Evolutionary conservation across 2,329 filamentous ascomycete species (phyloP), one percentile per base, ranked within the genome.

Genomic region (Nothophaeocryptopus gaeumannii): DNA sequence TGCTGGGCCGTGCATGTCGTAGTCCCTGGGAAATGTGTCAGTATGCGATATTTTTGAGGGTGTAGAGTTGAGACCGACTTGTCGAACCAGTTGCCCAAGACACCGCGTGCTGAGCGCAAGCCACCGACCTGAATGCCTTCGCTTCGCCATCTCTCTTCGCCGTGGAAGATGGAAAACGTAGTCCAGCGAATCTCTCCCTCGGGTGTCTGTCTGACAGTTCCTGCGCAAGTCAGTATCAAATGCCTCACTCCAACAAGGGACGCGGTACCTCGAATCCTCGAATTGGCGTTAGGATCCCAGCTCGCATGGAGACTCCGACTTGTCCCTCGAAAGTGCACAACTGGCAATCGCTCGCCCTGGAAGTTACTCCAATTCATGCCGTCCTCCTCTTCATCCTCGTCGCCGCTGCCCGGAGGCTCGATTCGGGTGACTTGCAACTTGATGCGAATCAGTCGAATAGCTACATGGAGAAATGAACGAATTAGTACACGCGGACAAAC

Each of bases 51-150:
- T 10, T 26, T 7, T 30, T 5, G 14, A 11, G 13, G 26, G 10
- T 10, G 20, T 9, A 9, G 7, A 9, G 5, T 8, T 62, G 72
- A 53, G 20, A 26, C 20, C 20, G 71, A 83, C 81, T 83, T 84
- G 60, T 89, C 86, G 61, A 89, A 91, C 88, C 88, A 92, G 44
- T 82, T 84, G 0, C 88, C 87, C 2, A 89, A 63, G 0, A 89
- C 81, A 1, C 86, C 86, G 7, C 86, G 76, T 5, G 78, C 81
- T 5, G 83, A 84, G 41, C 73, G 70, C 1, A 82, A 60, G 0
- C 87, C 88, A 9, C 87, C 87, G 5, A 91, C 68, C 67, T 92
- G 88, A 5, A 91, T 74, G 8, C 85, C 81, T 70, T 92, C 88
- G 61, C 83, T 86, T n/a, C 81, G 78, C 88, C 87, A 91, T 15